Base-by-base conservation (phyloP, 805 yeast species). In the Lipomyces lipofer region DNA sequence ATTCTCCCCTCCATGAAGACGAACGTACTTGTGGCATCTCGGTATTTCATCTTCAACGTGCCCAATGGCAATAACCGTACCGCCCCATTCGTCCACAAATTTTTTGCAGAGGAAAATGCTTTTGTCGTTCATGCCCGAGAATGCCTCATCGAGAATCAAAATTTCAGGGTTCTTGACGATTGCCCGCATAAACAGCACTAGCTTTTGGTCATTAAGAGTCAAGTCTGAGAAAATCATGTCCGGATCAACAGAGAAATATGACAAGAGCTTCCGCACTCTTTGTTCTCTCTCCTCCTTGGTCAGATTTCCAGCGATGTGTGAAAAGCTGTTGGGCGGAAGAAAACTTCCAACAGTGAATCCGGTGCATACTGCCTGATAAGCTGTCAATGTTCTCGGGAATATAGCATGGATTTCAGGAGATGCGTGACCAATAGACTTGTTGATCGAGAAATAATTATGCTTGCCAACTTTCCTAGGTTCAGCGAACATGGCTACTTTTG, bases 351-450 rank as follows among this genome's bases (percentile, higher is more conserved):
- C 82, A 2, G 80, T 73, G 60, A 78, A 81, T 0, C 97, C 98
- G 5, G 95, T 86, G 7, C 84, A 67, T 4, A 92, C 75, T 0
- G 88, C 74, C 32, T 87, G 75, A 30, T 65, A 66, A 51, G 83
- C 80, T 0, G 83, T 77, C 52, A 82, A 72, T 2, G 70, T 70
- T 27, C 43, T 46, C 0, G 96, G 95, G 58, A 88, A 87, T n/a
- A 90, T 77, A 0, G 95, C 84, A 67, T 92, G 98, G 32, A 92
- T 71, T 68, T 92, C 99, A 1, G 99, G 99, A 1, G 97, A 86
- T 0, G 95, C 78, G 63, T 87, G 83, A 0, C 97, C 97, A 50
- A 94, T 87, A n/a, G 69, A 65, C 43, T 79, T 78, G 70, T 92
- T 92, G 56, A 88, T 83, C 47, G 84, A 86, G 65, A 88, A 89